phyloP scores from a whole-genome alignment of 139 green algal species.

The Microglena sp. region DNA sequence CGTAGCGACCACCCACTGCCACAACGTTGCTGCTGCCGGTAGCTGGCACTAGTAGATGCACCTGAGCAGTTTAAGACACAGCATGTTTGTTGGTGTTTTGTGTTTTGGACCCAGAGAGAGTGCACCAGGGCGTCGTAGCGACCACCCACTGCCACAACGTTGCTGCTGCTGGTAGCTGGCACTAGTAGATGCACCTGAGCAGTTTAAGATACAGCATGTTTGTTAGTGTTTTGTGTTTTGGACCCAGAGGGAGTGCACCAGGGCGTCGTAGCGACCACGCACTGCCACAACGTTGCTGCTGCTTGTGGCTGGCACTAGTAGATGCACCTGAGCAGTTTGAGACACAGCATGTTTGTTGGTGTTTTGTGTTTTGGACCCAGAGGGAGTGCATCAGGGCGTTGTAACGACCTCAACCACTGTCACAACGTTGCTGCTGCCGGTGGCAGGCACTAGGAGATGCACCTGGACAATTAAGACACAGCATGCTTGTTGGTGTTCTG shows the following conservation, averaged over 20 bases:
- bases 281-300: conserved; percentile 42
- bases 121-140: conserved; percentile 64
- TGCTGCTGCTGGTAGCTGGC: neutral
- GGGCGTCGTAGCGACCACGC: conserved; percentile 61
- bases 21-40: conserved; percentile 29
- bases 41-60: neutral
- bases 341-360: neutral
- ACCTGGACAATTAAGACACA: neutral
- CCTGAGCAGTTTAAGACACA: neutral
- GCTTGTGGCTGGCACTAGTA: neutral
- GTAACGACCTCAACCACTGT: conserved; percentile 60
- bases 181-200: neutral
- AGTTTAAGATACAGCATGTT: neutral
- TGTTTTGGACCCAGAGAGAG: conserved; percentile 32
- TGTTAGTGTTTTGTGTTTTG: neutral
- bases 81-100: neutral
- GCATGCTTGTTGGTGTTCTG: neutral
- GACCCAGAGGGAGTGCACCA: conserved; percentile 51
- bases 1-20: conserved; percentile 61
- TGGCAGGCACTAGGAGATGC: neutral
- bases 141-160: conserved; percentile 48
- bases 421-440: conserved; percentile 29
- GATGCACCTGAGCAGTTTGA: neutral
- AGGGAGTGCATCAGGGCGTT: conserved; percentile 48
- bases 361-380: conserved; percentile 28